Percentiles rank a stretch among this genome's conserved stretches.
Conservation (phyloP, 306 rosid species). For the Calophaca sinica region DNA sequence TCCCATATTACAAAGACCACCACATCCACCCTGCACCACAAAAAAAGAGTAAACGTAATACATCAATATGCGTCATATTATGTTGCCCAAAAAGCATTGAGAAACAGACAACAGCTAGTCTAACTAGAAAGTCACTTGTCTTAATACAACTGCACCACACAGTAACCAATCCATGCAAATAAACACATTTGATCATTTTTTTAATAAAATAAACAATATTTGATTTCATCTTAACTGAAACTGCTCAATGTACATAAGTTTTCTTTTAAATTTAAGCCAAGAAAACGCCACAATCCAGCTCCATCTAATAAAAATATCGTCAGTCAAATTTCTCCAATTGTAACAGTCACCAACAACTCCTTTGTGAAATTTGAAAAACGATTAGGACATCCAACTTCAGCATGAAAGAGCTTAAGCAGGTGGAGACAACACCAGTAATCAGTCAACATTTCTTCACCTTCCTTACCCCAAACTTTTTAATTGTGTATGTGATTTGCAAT, state of each 20-base stretch:
- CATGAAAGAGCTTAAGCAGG: neutral
- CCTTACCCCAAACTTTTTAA: constrained; percentile 1
- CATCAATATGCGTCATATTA: constrained; percentile 26
- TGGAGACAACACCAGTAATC: neutral
- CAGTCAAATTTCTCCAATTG: neutral
- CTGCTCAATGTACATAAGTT: neutral
- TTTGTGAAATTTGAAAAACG: constrained; percentile 22
- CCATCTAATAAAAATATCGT: constrained; percentile 14
- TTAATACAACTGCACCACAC: neutral
- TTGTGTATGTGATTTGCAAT: neutral
- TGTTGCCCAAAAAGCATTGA: constrained; percentile 11
- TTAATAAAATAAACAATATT: neutral
- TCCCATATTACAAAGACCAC: constrained; percentile 98
- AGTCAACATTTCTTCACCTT: constrained; percentile 30
- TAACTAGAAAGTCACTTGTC: constrained; percentile 2
- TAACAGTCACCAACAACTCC: constrained; percentile 1
- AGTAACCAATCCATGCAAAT: neutral
- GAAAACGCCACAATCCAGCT: constrained; percentile 14
- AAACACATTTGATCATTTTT: neutral
- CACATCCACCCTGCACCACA: constrained; percentile 93
- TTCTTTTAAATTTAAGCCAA: constrained; percentile 3
- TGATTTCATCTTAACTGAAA: constrained; percentile 12
- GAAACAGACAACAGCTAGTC: constrained; percentile 22
- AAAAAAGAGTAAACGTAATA: constrained; percentile 41
- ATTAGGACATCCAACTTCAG: constrained; percentile 13